A percentile compares a stretch with the other conserved stretches of the same genome.
These are phyloP conservation scores for Neurospora sublineolata DNA, from an alignment of 495 filamentous ascomycete species.

Conservation along the genomic window DNA sequence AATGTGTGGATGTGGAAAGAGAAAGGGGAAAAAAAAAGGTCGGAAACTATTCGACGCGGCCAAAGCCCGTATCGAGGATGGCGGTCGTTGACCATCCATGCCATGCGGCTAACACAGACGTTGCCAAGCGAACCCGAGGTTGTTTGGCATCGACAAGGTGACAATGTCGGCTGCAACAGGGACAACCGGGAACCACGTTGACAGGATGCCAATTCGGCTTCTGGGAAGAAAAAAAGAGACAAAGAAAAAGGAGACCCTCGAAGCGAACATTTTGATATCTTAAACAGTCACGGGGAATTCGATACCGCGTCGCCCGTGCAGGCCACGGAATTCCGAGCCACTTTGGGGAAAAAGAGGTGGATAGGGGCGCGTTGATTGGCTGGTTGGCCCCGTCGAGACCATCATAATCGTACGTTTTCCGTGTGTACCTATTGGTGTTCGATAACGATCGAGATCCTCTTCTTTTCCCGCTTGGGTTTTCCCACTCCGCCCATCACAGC, in stretches of 20 bases:
- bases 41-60: not conserved
- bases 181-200: not conserved
- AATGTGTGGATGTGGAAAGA: not conserved
- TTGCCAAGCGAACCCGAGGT: not conserved
- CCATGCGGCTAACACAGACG: not conserved
- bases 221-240: not conserved
- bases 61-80: not conserved
- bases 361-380: slow-evolving; percentile 14
- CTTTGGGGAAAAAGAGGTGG: slow-evolving; percentile 7
- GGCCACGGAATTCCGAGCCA: slow-evolving; percentile 2
- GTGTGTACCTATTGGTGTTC: slow-evolving; percentile 17
- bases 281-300: slow-evolving; percentile 1
- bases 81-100: not conserved
- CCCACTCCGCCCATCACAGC: slow-evolving; percentile 1
- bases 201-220: slow-evolving; percentile 3
- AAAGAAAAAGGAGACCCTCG: not conserved
- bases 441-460: slow-evolving; percentile 26
- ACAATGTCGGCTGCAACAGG: slow-evolving; percentile 13
- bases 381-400: slow-evolving; percentile 5
- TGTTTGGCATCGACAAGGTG: not conserved
- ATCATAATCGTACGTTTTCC: slow-evolving; percentile 26
- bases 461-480: slow-evolving; percentile 2
- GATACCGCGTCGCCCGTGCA: not conserved
- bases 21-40: not conserved
- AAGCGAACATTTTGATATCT: not conserved